Base-by-base conservation (phyloP, 768 basidiomycete genomes). In the Filobasidium floriforme region DNA sequence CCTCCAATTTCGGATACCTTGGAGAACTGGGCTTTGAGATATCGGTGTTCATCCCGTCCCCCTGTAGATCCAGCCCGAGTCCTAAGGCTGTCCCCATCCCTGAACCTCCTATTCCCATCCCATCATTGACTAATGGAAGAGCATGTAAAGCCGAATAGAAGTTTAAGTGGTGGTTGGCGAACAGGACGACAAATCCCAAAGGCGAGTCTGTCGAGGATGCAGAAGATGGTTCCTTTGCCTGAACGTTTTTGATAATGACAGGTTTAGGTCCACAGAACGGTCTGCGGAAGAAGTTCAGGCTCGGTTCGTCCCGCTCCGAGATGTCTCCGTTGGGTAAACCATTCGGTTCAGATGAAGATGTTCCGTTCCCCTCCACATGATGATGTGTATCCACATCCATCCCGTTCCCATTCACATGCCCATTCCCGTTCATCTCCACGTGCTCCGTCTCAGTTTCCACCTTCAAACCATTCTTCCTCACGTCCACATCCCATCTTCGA, bases 151-250 rank as follows among this genome's bases (percentile, higher is more conserved):
- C 55, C 28, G 63, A 64, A 55, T 64, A 64, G 18, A 64, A 55
- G 49, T 59, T 64, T 22, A 64, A 22, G 12, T 55, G 63, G 28
- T 64, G 63, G n/a, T 64, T 37, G 5, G 63, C 63, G 37, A 19
- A 64, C 1, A 64, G 24, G 7, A 64, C 41, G 18, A 64, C 63
- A 41, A 64, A 64, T 14, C 46, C 46, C 18, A 37, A 46, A 22
- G 40, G 19, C 37, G 46, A 37, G n/a, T n/a, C n/a, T 49, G 49
- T 37, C 9, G 32, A 37, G 32, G 32, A 37, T 9, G 32, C 9
- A 37, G 32, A 37, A 41, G 40, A 44, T 44, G 54, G 18, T 37
- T 52, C 24, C 52, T 55, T n/a, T 44, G 44, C 22, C 41, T 57
- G 10, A 41, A 41, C 22, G 44, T 41, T 24, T 43, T 22, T 14